A percentile compares a stretch with the other conserved stretches of the same genome.
These are phyloP conservation scores for Gossypium sturtianum DNA, from an alignment of 345 rosid species.

Conservation along the genomic window DNA sequence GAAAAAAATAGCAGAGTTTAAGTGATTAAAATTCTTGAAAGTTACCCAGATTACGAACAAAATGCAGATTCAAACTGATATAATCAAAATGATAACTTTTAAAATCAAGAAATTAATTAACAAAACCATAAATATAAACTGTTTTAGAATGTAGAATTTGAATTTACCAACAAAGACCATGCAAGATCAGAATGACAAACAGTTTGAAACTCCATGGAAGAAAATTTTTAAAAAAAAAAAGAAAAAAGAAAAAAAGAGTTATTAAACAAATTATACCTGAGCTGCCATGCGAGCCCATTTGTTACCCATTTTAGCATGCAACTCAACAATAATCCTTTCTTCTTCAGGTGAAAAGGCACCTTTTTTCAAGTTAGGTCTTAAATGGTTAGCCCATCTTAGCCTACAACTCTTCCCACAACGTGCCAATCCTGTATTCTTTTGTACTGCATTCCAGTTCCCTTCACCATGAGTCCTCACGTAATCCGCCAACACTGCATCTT, in stretches of 20 bases:
- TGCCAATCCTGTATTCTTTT: constrained; percentile 48
- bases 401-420: constrained; percentile 61
- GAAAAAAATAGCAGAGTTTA: not conserved
- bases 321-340: constrained; percentile 46
- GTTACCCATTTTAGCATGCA: constrained; percentile 52
- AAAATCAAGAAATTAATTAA: not conserved
- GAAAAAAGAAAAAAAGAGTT: too few relatives aligned
- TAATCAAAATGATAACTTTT: not conserved
- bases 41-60: not conserved
- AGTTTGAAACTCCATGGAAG: not conserved
- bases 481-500: constrained; percentile 41
- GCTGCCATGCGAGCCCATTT: constrained; percentile 70
- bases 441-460: constrained; percentile 64
- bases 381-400: constrained; percentile 58
- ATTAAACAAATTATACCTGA: constrained; percentile 25
- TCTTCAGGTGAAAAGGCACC: constrained; percentile 47
- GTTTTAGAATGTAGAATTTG: not conserved
- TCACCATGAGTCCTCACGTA: constrained; percentile 52
- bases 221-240: not conserved
- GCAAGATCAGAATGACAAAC: not conserved
- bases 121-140: not conserved
- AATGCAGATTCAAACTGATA: not conserved
- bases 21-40: not conserved
- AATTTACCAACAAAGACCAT: not conserved
- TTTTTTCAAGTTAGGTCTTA: constrained; percentile 47